phyloP scores from a whole-genome alignment of 2,329 filamentous ascomycete genomes.

The Fusarium falciforme region DNA sequence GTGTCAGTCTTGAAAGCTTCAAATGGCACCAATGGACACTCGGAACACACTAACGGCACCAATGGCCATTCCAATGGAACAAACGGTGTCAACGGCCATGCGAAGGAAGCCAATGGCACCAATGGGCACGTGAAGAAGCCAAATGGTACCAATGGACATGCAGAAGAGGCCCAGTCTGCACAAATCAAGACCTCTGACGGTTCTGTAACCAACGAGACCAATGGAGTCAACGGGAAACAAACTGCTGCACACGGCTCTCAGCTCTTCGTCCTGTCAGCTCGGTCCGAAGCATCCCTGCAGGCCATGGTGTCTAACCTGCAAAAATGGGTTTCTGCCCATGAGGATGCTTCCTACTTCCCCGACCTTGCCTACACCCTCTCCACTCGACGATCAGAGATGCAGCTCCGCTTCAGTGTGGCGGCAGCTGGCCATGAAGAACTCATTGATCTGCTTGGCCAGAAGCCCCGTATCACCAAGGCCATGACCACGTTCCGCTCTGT shows the following conservation, averaged over 20 bases:
- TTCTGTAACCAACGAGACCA: neutral
- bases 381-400: conserved; percentile 18
- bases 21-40: conserved; percentile 5
- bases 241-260: neutral
- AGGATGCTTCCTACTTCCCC: conserved; percentile 8
- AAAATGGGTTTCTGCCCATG: conserved; percentile 13
- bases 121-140: neutral
- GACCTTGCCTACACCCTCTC: conserved; percentile 25
- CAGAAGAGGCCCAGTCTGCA: neutral
- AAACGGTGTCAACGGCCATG: conserved; percentile 3
- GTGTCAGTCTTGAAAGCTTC: neutral
- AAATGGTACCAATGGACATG: neutral
- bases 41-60: neutral
- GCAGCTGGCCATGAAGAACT: conserved; percentile 9
- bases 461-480: conserved; percentile 16
- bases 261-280: conserved; percentile 24
- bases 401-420: conserved; percentile 9
- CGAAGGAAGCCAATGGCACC: neutral
- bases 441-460: conserved; percentile 3
- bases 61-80: neutral
- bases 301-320: conserved; percentile 12
- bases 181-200: neutral
- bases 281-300: conserved; percentile 18
- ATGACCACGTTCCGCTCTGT: conserved; percentile 8
- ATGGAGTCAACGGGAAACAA: neutral